Evolutionary conservation across 768 basidiomycete genomes (phyloP), one percentile per base, ranked within the genome.

Genomic region (Pisolithus tinctorius): DNA sequence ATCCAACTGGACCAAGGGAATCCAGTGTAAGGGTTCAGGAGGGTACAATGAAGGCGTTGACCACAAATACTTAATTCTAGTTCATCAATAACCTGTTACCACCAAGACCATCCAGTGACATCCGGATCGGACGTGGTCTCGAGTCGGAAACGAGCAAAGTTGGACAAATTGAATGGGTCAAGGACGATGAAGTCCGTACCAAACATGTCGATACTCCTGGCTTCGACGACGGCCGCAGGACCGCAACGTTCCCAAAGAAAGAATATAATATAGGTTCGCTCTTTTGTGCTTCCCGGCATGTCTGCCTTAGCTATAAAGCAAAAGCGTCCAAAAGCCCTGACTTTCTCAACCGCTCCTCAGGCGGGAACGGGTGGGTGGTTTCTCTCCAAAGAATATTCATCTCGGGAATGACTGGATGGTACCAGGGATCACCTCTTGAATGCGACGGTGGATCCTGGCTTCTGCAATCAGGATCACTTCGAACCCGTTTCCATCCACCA

Each of bases 261-360:
- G 9, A 23, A 23, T 42, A 23, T 4, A 20, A 17, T 23, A 20
- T 11, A 20, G n/a, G n/a, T n/a, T 23, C n/a, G 17, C 25, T 20
- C 16, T 42, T 8, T 20, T 42, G 20, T 5, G 9, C 25, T 20
- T 11, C 17, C n/a, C 25, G 25, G 5, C 7, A 36, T 36, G 7
- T 36, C 20, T 4, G 5, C 20, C 25, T 20, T 42, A 42, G 40
- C 17, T 42, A 42, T 11, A 40, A 40, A 40, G 20, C 9, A 17
- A 17, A 23, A 20, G 11, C 11, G 25, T 42, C 16, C 6, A 8
- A 11, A 20, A n/a, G 17, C 6, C 61, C 71, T 2, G 75, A 74
- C 2, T 66, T 76, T 43, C n/a, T n/a, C n/a, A n/a, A n/a, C n/a
- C n/a, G n/a, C n/a, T n/a, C n/a, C n/a, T n/a, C n/a, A n/a, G n/a